phyloP scores from a whole-genome alignment of 805 yeast genomes.

The Monosporozyma servazzii region DNA sequence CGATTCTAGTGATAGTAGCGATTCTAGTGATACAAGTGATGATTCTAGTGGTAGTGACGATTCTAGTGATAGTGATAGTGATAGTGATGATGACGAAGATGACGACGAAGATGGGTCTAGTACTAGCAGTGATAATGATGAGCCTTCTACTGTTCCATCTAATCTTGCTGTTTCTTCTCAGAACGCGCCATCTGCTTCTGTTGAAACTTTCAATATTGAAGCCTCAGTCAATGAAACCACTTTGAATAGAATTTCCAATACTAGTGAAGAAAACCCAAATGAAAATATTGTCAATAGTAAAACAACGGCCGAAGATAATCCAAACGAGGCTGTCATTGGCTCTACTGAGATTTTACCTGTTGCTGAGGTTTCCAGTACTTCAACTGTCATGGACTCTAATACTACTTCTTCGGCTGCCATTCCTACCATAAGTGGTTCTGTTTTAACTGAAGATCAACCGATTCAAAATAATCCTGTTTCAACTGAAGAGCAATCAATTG shows the following conservation, averaged over 20 bases:
- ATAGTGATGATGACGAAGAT: conserved; percentile 13
- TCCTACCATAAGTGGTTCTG: no score
- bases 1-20: conserved; percentile 36
- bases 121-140: conserved; percentile 1
- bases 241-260: no score
- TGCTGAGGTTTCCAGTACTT: not conserved
- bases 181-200: not conserved
- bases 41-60: conserved; percentile 22
- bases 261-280: no score
- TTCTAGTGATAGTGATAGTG: conserved; percentile 13
- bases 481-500: not conserved
- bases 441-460: no score
- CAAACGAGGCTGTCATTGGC: no score
- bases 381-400: no score
- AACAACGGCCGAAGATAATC: not conserved
- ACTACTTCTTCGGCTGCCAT: no score
- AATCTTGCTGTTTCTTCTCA: not conserved
- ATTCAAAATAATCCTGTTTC: no score
- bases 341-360: not conserved
- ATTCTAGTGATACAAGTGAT: conserved; percentile 13
- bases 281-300: not conserved
- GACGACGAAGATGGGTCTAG: conserved; percentile 28
- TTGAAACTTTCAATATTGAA: not conserved
- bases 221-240: not conserved
- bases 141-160: not conserved